Evolutionary conservation across 306 rosid genomes (phyloP).

Genomic region (Trichosanthes truncata): DNA sequence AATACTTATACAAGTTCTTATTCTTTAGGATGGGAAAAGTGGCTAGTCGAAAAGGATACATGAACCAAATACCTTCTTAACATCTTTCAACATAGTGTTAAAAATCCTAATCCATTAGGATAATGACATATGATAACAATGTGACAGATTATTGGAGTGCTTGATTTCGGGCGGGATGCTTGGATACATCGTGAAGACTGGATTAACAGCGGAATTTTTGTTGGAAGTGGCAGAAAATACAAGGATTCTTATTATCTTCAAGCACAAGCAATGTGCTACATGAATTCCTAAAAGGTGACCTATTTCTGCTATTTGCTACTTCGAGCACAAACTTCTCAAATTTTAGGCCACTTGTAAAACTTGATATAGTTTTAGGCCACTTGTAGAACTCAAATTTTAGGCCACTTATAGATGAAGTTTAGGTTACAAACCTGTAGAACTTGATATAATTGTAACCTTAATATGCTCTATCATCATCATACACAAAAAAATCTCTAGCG

Average conservation of each 20-base stretch:
- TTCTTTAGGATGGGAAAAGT: background rate
- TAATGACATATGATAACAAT: background rate
- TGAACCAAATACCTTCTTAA: background rate
- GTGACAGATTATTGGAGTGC: slow-evolving; percentile 74
- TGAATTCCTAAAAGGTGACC: slow-evolving; percentile 42
- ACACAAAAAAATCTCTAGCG: background rate
- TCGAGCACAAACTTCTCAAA: background rate
- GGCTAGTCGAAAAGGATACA: background rate
- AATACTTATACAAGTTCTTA: background rate
- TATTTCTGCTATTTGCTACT: background rate
- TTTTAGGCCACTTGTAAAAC: background rate
- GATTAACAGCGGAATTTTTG: slow-evolving; percentile 60
- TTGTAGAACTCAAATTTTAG: too few relatives aligned
- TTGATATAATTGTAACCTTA: background rate
- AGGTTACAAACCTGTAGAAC: background rate
- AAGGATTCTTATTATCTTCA: slow-evolving; percentile 83
- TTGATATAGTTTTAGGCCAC: background rate
- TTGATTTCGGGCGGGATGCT: slow-evolving; percentile 79
- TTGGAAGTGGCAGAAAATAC: slow-evolving; percentile 73
- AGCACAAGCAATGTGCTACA: slow-evolving; percentile 92
- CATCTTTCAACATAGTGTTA: background rate
- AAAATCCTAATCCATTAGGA: background rate
- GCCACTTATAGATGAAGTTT: background rate
- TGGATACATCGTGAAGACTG: slow-evolving; percentile 86
- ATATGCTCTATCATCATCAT: background rate